Conservation (phyloP, 306 rosid species). For the Hippophae rhamnoides region DNA sequence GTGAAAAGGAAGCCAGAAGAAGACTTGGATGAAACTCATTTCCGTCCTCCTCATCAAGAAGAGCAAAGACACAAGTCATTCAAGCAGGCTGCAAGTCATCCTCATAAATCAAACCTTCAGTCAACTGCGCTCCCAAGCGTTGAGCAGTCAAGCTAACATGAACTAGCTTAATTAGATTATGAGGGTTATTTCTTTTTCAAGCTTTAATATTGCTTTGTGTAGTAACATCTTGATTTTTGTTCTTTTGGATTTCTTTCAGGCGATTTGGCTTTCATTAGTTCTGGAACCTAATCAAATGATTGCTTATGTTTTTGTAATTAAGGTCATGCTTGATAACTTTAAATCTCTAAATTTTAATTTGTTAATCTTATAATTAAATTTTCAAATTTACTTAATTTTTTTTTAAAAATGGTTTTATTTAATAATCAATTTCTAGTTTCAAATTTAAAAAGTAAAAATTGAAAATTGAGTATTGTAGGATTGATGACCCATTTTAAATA, state of each 20-base stretch:
- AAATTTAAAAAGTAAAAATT: too few species aligned
- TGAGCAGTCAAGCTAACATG: slow-evolving; percentile 80
- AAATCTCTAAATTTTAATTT: too few species aligned
- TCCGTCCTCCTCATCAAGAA: slow-evolving; percentile 42
- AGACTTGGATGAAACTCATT: slow-evolving; percentile 50
- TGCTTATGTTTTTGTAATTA: slow-evolving; percentile 64
- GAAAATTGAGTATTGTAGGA: too few species aligned
- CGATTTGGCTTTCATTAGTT: slow-evolving; percentile 30
- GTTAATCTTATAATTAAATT: too few species aligned
- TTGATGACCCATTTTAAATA: too few species aligned
- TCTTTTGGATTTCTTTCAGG: slow-evolving; percentile 5
- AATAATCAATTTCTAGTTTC: too few species aligned
- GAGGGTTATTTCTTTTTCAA: slow-evolving; percentile 16
- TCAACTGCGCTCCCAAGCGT: slow-evolving; percentile 52
- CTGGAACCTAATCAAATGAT: slow-evolving; percentile 12
- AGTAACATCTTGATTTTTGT: slow-evolving; percentile 19
- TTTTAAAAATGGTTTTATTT: too few species aligned
- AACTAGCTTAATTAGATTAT: slow-evolving; percentile 27
- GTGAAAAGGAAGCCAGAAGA: slow-evolving; percentile 65
- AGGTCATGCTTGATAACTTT: neutral
- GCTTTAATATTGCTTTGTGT: slow-evolving; percentile 23
- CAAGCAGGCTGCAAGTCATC: slow-evolving; percentile 49
- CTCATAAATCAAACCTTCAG: slow-evolving; percentile 50
- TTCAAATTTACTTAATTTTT: too few species aligned
- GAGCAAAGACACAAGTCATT: slow-evolving; percentile 58